phyloP scores from a whole-genome alignment of 352 stramenopile genomes.

The Phytopythium chamaehyphon region DNA sequence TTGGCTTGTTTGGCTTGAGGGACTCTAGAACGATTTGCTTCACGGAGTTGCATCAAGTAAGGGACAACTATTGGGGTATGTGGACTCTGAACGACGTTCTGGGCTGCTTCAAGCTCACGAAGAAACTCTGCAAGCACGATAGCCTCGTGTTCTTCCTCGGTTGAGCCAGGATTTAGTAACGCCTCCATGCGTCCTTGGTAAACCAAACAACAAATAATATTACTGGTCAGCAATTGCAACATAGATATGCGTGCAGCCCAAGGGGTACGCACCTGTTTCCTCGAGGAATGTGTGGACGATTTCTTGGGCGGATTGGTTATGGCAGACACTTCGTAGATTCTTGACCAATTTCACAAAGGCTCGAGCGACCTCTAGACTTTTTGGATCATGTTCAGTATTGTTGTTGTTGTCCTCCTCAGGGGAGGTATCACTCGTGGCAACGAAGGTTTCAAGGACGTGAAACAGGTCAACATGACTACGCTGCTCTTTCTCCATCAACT shows the following conservation, averaged over 20 bases:
- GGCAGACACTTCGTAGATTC: constrained; percentile 38
- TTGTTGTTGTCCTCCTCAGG: constrained; percentile 6
- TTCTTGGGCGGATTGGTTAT: constrained; percentile 43
- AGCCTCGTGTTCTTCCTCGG: constrained; percentile 47
- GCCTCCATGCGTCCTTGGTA: constrained; percentile 25
- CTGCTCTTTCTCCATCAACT: constrained; percentile 61
- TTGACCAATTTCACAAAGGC: constrained; percentile 42
- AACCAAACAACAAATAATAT: not conserved
- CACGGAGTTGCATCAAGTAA: constrained; percentile 61
- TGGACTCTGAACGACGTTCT: constrained; percentile 49
- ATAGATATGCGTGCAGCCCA: no score
- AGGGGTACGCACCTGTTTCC: constrained; percentile 28
- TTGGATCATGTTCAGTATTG: constrained; percentile 13
- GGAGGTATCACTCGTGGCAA: constrained; percentile 25
- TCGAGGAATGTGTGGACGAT: constrained; percentile 65
- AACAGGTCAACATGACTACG: constrained; percentile 45
- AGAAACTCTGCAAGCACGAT: constrained; percentile 67
- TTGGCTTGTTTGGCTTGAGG: not conserved
- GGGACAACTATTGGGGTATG: constrained; percentile 67
- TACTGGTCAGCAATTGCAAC: no score
- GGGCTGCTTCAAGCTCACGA: constrained; percentile 48
- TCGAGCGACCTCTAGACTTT: constrained; percentile 19
- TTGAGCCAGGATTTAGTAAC: constrained; percentile 44
- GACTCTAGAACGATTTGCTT: constrained; percentile 15
- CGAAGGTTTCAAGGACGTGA: constrained; percentile 46